Evolutionary conservation across 2,329 filamentous ascomycete species (phyloP).

Genomic region (Cladobotryum mycophilum): DNA sequence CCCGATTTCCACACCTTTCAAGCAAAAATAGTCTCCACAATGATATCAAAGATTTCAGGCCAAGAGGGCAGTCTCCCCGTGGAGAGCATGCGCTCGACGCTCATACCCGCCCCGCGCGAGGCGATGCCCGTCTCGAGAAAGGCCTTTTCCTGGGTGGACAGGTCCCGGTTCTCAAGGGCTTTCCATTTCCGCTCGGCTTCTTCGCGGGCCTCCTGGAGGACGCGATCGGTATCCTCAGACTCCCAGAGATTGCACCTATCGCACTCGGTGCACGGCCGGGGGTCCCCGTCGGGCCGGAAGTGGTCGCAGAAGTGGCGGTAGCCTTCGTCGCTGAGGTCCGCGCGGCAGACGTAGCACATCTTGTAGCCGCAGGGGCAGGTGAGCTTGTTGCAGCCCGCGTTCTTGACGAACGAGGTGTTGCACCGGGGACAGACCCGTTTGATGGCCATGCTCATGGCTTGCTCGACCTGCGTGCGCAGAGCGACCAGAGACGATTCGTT

Average conservation of each 20-base stretch:
- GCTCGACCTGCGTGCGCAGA: constrained; percentile 82
- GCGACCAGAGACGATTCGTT: constrained; percentile 77
- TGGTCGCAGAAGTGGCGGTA: constrained; percentile 96
- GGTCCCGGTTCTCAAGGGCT: constrained; percentile 53
- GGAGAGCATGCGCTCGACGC: constrained; percentile 27
- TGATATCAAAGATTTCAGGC: constrained; percentile 38
- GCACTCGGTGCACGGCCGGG: constrained; percentile 68
- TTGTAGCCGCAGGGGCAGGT: constrained; percentile 93
- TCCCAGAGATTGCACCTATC: constrained; percentile 75
- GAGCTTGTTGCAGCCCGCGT: constrained; percentile 91
- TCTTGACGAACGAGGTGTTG: constrained; percentile 88
- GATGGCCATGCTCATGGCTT: constrained; percentile 86
- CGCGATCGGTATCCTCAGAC: constrained; percentile 63
- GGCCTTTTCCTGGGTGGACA: constrained; percentile 48
- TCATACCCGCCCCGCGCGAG: constrained; percentile 17
- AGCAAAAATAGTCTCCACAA: constrained; percentile 39
- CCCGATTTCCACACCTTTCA: constrained; percentile 16
- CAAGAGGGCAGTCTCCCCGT: constrained; percentile 32
- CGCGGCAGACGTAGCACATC: constrained; percentile 96
- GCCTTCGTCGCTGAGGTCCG: constrained; percentile 65
- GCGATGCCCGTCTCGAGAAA: constrained; percentile 51
- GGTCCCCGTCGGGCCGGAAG: constrained; percentile 75
- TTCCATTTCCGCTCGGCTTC: constrained; percentile 68
- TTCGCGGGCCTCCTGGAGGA: constrained; percentile 61
- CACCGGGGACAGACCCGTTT: constrained; percentile 93